These are phyloP conservation scores for Alloteropsis semialata DNA, from an alignment of 176 grass and related monocot genomes.

Conservation along the genomic window DNA sequence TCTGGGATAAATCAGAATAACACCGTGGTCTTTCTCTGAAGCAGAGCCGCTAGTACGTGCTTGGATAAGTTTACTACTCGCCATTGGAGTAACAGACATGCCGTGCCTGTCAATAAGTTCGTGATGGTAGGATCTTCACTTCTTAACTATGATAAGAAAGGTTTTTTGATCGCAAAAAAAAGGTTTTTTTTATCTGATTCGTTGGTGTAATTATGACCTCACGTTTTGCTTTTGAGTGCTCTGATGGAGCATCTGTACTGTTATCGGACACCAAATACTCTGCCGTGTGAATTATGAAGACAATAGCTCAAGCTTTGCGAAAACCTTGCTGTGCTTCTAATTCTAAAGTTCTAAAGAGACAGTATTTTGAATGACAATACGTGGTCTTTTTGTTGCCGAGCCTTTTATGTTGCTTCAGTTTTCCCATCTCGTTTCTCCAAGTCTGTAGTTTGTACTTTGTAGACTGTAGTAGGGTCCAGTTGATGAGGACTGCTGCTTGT, in stretches of 20 bases:
- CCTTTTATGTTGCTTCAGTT: too few species aligned
- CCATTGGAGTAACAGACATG: neutral
- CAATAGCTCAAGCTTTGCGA: neutral
- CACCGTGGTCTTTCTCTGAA: neutral
- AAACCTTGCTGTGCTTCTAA: neutral
- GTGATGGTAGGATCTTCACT: neutral
- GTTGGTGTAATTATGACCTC: neutral
- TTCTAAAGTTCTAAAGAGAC: neutral
- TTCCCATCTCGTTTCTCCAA: too few species aligned
- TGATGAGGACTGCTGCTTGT: too few species aligned
- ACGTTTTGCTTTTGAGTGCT: neutral
- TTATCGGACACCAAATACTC: neutral
- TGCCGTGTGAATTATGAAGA: neutral
- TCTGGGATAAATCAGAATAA: neutral
- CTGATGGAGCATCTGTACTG: neutral
- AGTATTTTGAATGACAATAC: too few species aligned
- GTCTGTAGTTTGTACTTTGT: too few species aligned
- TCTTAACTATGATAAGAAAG: neutral
- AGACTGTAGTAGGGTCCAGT: too few species aligned
- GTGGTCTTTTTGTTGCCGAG: too few species aligned
- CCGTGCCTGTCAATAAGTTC: neutral
- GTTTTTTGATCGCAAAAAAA: neutral
- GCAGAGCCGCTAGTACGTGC: neutral
- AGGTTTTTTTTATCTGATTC: too few species aligned
- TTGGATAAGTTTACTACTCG: neutral